Evolutionary conservation across 225 moss, liverwort and hornwort genomes (phyloP).

Genomic region (Asterella californica): DNA sequence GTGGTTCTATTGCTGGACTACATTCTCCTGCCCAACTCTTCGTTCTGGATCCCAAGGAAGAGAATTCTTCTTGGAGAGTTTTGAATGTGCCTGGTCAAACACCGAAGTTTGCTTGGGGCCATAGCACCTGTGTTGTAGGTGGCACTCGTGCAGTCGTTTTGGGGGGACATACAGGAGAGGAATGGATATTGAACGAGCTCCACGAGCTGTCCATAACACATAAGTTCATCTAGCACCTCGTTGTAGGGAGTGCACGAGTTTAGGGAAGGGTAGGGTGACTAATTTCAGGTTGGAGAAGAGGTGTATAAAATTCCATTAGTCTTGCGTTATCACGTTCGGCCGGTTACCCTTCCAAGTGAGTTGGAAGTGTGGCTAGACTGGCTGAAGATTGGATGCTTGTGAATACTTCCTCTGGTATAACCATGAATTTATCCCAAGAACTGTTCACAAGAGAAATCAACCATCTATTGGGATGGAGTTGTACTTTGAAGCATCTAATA

Average conservation of each 20-base stretch:
- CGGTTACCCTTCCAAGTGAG: background rate
- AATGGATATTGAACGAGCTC: conserved; percentile 55
- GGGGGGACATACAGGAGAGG: conserved; percentile 49
- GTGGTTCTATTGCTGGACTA: conserved; percentile 46
- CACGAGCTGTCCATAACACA: conserved; percentile 49
- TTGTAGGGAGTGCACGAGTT: conserved; percentile 3
- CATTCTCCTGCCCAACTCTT: conserved; percentile 50
- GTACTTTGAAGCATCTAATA: conserved; percentile 16
- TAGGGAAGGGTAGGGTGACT: background rate
- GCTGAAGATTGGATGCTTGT: conserved; percentile 20
- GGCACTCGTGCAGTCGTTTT: conserved; percentile 52
- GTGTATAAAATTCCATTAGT: conserved; percentile 22
- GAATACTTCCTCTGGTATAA: conserved; percentile 17
- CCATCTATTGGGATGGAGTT: conserved; percentile 2
- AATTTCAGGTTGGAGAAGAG: conserved; percentile 19
- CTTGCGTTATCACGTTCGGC: conserved; percentile 1
- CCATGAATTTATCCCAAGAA: conserved; percentile 11
- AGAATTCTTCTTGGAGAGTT: conserved; percentile 41
- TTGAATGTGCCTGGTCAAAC: conserved; percentile 40
- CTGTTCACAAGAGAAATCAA: background rate
- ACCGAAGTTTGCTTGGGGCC: conserved; percentile 52
- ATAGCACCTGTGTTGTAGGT: conserved; percentile 51
- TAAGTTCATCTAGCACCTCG: conserved; percentile 21
- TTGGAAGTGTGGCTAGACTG: background rate
- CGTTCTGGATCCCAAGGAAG: conserved; percentile 47